Conservation (phyloP, 1,139 yeast genomes). For the Hemisphaericaspora lyxosophila region DNA sequence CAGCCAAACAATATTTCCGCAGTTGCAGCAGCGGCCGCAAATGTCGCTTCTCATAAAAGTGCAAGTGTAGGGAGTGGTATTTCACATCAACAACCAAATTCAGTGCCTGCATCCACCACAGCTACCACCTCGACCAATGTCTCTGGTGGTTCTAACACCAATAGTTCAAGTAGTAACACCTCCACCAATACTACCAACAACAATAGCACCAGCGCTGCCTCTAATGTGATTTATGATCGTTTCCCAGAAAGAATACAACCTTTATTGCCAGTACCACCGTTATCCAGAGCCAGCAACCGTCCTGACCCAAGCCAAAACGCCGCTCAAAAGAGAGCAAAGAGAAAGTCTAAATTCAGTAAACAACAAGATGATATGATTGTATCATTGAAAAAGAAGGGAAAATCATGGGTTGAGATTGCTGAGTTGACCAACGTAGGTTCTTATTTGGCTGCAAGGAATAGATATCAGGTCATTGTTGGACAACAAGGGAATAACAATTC, state of each 20-base stretch:
- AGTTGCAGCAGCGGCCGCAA: not conserved
- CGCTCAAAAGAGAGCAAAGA: constrained; percentile 50
- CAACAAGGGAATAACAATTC: constrained; percentile 77
- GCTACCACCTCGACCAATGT: constrained; percentile 1
- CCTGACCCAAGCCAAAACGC: constrained; percentile 28
- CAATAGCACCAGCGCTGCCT: constrained; percentile 9
- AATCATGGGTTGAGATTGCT: constrained; percentile 75
- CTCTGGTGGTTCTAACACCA: not conserved
- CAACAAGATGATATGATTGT: constrained; percentile 71
- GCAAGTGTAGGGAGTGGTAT: constrained; percentile 1
- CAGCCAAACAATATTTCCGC: constrained; percentile 3
- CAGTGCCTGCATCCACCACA: constrained; percentile 7
- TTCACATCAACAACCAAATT: constrained; percentile 10
- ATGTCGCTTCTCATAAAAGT: not conserved
- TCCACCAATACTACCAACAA: constrained; percentile 1
- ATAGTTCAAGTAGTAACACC: not conserved
- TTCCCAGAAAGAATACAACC: constrained; percentile 18
- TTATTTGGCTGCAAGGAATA: constrained; percentile 70
- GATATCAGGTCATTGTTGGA: constrained; percentile 80
- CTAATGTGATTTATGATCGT: constrained; percentile 15
- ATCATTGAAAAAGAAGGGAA: constrained; percentile 59
- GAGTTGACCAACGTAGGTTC: constrained; percentile 64
- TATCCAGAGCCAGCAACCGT: constrained; percentile 29
- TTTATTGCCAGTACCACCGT: constrained; percentile 42
- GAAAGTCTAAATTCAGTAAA: constrained; percentile 65